A percentile compares a stretch with the other conserved stretches of the same genome.
These are phyloP conservation scores for Pythium plurisporium DNA, from an alignment of 352 stramenopile species.

Conservation along the genomic window DNA sequence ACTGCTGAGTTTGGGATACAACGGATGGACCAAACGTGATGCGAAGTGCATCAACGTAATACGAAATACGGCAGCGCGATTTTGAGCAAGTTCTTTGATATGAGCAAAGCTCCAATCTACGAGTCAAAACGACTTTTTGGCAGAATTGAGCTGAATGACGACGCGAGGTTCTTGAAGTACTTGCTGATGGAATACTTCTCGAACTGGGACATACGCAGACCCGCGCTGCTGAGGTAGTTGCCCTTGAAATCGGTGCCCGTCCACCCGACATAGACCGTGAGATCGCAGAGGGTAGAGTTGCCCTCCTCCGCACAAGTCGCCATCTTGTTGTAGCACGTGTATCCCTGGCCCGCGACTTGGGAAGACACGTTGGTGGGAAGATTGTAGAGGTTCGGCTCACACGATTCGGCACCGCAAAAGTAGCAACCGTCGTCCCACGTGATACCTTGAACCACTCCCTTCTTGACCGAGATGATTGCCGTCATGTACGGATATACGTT, in stretches of 20 bases:
- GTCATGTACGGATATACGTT: constrained; percentile 72
- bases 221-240: constrained; percentile 72
- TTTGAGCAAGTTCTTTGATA: too few relatives aligned
- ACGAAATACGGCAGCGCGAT: not conserved
- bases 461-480: constrained; percentile 77
- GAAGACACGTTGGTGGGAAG: constrained; percentile 46
- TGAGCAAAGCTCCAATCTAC: constrained; percentile 15
- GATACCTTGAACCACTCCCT: constrained; percentile 68
- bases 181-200: constrained; percentile 78
- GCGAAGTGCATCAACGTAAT: not conserved
- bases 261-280: constrained; percentile 78
- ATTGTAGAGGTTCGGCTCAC: constrained; percentile 64
- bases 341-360: constrained; percentile 41
- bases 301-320: constrained; percentile 29
- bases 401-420: constrained; percentile 55
- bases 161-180: constrained; percentile 64
- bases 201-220: constrained; percentile 79
- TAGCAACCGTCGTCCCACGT: constrained; percentile 82
- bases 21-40: not conserved
- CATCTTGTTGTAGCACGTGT: constrained; percentile 57
- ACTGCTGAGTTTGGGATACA: constrained; percentile 28
- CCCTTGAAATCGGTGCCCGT: constrained; percentile 74
- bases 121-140: constrained; percentile 44
- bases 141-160: constrained; percentile 43
- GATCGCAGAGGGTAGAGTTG: constrained; percentile 52